Evolutionary conservation across 306 rosid species (phyloP).

Genomic region (Inga laurina): DNA sequence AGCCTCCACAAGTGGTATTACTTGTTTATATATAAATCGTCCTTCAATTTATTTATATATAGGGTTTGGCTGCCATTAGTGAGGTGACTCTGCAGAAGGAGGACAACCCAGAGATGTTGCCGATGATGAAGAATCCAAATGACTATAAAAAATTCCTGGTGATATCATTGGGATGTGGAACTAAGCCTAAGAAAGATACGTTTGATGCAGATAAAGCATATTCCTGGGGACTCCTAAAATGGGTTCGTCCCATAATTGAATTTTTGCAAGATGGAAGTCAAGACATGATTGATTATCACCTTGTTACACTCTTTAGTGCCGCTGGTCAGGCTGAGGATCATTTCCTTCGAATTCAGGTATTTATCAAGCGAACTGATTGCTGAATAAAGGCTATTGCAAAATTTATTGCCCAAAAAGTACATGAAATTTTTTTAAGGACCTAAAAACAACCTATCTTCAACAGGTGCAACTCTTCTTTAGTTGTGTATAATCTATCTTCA

Average conservation of each 20-base stretch:
- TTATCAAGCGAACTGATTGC: no score
- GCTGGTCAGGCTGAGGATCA: not conserved
- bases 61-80: constrained; percentile 59
- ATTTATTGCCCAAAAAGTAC: no score
- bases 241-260: constrained; percentile 46
- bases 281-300: constrained; percentile 21
- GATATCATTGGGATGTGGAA: constrained; percentile 61
- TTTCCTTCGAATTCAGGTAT: constrained; percentile 36
- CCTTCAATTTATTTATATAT: no score
- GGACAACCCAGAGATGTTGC: constrained; percentile 16
- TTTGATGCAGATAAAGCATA: constrained; percentile 38
- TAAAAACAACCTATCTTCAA: no score
- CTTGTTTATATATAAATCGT: no score
- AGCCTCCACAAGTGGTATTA: no score
- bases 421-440: no score
- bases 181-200: constrained; percentile 23
- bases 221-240: constrained; percentile 40
- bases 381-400: no score
- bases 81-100: constrained; percentile 51
- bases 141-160: constrained; percentile 40
- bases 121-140: constrained; percentile 17
- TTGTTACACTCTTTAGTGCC: constrained; percentile 26
- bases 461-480: no score
- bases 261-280: constrained; percentile 17
- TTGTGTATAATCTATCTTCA: no score